Conservation (phyloP, 495 filamentous ascomycete species). For the Corynascus novoguineensis region DNA sequence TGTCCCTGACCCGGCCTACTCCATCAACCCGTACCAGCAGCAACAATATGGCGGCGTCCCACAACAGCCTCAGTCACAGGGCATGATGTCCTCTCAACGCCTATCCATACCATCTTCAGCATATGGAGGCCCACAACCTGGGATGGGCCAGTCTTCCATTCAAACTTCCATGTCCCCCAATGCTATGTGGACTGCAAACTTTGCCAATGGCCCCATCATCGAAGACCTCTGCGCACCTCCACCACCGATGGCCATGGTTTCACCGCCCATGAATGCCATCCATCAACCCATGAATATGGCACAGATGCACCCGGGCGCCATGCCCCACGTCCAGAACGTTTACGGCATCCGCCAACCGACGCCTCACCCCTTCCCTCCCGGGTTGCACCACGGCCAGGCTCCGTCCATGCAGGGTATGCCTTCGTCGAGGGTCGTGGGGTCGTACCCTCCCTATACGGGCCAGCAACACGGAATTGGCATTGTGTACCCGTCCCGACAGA, state of each 20-base stretch:
- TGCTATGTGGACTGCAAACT: constrained; percentile 9
- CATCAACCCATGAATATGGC: constrained; percentile 3
- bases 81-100: not conserved
- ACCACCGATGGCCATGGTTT: constrained; percentile 4
- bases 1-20: constrained; percentile 7
- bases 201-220: constrained; percentile 19
- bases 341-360: constrained; percentile 14
- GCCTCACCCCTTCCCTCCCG: not conserved
- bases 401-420: constrained; percentile 18
- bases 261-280: constrained; percentile 7
- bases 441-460: constrained; percentile 3
- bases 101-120: constrained; percentile 2
- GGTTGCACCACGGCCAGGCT: constrained; percentile 15
- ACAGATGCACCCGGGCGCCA: constrained; percentile 7
- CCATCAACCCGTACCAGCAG: constrained; percentile 3
- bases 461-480: not conserved
- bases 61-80: constrained; percentile 5
- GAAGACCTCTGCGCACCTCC: constrained; percentile 19
- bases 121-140: constrained; percentile 1
- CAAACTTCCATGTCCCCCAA: constrained; percentile 12
- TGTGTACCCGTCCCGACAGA: not conserved
- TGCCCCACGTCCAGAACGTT: constrained; percentile 17
- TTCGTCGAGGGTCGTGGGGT: not conserved
- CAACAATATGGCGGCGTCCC: constrained; percentile 3
- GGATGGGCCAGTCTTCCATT: constrained; percentile 8